Conservation (phyloP, 805 yeast genomes). For the Yarrowia yakushimensis region DNA sequence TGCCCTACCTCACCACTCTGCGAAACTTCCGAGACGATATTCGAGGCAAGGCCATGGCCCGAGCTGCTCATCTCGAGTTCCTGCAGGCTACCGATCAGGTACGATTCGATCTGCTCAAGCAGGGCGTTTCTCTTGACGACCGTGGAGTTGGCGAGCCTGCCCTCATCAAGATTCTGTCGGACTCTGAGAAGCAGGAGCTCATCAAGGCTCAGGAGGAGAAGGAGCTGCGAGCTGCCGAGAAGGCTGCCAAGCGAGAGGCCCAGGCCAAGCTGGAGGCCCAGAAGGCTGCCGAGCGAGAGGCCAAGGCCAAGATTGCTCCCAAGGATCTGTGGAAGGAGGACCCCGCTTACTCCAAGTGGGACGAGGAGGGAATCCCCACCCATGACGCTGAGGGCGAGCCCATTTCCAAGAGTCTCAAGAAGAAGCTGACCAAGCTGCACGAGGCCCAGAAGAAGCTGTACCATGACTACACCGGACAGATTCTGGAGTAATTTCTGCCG, state of each 20-base stretch:
- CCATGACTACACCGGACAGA: conserved; percentile 49
- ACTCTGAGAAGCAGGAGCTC: conserved; percentile 64
- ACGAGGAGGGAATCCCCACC: conserved; percentile 78
- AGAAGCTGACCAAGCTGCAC: conserved; percentile 75
- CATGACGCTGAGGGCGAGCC: conserved; percentile 68
- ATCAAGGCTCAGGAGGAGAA: conserved; percentile 55
- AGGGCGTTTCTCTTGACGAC: conserved; percentile 87
- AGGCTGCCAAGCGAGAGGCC: conserved; percentile 53
- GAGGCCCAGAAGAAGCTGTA: conserved; percentile 80
- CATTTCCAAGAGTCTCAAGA: conserved; percentile 76
- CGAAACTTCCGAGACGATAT: conserved; percentile 80
- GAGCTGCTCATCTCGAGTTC: conserved; percentile 49
- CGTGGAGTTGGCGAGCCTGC: conserved; percentile 75
- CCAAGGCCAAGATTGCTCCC: conserved; percentile 70
- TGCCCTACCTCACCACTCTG: conserved; percentile 78
- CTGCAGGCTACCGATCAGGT: conserved; percentile 70
- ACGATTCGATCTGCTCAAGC: conserved; percentile 64
- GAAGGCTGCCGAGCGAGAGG: conserved; percentile 52
- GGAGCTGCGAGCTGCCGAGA: conserved; percentile 51
- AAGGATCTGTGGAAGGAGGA: conserved; percentile 63
- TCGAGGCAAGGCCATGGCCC: conserved; percentile 67
- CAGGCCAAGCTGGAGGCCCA: conserved; percentile 36
- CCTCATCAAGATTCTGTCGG: conserved; percentile 73
- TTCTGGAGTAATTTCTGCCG: not conserved
- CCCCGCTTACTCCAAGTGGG: conserved; percentile 69